Evolutionary conservation across 208 protist genomes (phyloP).

Genomic region (Trypanosoma scelopori): DNA sequence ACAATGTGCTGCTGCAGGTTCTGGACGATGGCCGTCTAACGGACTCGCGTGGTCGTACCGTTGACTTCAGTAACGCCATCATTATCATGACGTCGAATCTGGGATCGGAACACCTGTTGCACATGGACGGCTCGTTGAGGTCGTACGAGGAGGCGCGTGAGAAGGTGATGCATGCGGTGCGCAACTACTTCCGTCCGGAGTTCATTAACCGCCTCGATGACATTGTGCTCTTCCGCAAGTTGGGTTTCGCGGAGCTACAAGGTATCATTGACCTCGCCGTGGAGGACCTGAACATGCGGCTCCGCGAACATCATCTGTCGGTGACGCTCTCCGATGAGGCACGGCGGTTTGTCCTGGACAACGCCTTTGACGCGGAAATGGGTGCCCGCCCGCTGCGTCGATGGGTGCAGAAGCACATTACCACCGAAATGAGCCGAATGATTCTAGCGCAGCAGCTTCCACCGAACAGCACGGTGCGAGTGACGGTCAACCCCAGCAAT

Average conservation of each 20-base stretch:
- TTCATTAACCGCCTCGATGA: slow-evolving; percentile 81
- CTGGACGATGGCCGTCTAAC: slow-evolving; percentile 96
- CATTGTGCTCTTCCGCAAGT: slow-evolving; percentile 60
- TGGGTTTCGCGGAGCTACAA: slow-evolving; percentile 40
- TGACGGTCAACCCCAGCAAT: slow-evolving; percentile 40
- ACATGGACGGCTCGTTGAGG: slow-evolving; percentile 42
- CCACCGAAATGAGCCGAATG: slow-evolving; percentile 86
- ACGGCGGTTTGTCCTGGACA: slow-evolving; percentile 65
- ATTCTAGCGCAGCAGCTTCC: slow-evolving; percentile 77
- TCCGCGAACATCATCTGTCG: slow-evolving; percentile 60
- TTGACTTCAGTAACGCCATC: slow-evolving; percentile 94
- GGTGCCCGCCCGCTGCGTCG: slow-evolving; percentile 88
- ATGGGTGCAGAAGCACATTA: slow-evolving; percentile 89
- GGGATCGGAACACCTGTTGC: slow-evolving; percentile 73
- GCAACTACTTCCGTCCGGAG: slow-evolving; percentile 61
- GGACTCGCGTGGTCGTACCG: slow-evolving; percentile 89
- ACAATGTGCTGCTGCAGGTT: slow-evolving; percentile 94
- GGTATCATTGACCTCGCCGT: slow-evolving; percentile 50
- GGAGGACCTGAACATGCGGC: slow-evolving; percentile 62
- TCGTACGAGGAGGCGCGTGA: slow-evolving; percentile 29
- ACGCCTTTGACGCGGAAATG: slow-evolving; percentile 84
- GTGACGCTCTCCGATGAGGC: slow-evolving; percentile 61
- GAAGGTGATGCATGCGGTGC: slow-evolving; percentile 52
- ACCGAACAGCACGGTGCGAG: slow-evolving; percentile 65
- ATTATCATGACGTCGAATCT: slow-evolving; percentile 95